Evolutionary conservation across 2,329 filamentous ascomycete species (phyloP), one percentile per base, ranked within the genome.

Genomic region (Juglanconis sp.): DNA sequence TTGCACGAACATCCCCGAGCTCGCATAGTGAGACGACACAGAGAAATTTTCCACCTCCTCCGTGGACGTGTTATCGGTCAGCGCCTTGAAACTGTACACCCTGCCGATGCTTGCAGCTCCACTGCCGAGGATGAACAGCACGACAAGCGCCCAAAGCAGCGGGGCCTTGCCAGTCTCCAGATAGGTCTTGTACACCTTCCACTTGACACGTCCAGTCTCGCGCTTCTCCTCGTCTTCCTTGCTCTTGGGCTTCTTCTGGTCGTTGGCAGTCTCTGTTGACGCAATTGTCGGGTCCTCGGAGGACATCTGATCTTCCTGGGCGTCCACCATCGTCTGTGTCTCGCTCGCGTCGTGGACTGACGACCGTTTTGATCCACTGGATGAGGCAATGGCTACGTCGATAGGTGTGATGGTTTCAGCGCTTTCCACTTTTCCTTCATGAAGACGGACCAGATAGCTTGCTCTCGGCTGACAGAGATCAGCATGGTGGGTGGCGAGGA

Each of bases 401-500:
- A 42, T 49, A 11, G 63, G 65, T 0, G 57, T 59, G 1, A 71
- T 36, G 4, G 36, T 32, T 56, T 71, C 67, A 3, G 66, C 66
- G 1, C 61, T 64, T 30, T 68, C 61, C 3, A 73, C 64, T 5
- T 64, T 55, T 15, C 72, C 72, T 13, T 65, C 68, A 34, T 67
- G 65, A 9, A 74, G 69, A 10, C 64, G 62, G 10, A 74, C 68
- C 11, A 71, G 58, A 24, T 69, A 72, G 24, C 68, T 69, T 1
- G 72, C 70, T 32, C 67, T 63, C 0, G 69, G 67, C 24, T 70
- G 56, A 40, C 72, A 72, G 59, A 73, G 65, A 50, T 74, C 72
- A 1, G 68, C 65, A 46, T 74, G 72, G 68, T 87, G 84, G 0
- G 87, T 87, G 51, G 88, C 86, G 4, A 87, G 77, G 49, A 89